These are phyloP conservation scores for Lycium ferocissimum DNA, from an alignment of 257 asterid genomes.

Conservation along the genomic window DNA sequence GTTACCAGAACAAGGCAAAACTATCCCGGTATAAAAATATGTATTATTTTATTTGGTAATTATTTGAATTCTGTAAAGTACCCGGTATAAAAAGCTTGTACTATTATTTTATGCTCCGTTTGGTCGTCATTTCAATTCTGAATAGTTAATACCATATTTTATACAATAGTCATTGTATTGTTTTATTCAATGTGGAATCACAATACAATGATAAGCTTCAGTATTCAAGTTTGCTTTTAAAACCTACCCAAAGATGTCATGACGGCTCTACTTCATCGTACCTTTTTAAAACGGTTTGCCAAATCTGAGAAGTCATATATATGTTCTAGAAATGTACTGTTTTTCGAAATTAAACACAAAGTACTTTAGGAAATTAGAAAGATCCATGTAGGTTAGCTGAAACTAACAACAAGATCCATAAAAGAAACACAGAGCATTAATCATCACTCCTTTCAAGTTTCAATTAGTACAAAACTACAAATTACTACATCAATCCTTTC, in stretches of 20 bases:
- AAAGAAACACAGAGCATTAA: background rate
- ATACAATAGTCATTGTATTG: background rate
- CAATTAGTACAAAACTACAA: too few relatives aligned
- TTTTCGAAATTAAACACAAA: too few relatives aligned
- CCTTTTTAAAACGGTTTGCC: background rate
- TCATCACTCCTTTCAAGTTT: too few relatives aligned
- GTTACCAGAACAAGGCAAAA: slow-evolving; percentile 18
- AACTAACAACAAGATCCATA: too few relatives aligned
- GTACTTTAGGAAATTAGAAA: too few relatives aligned
- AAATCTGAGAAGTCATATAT: too few relatives aligned
- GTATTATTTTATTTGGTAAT: background rate
- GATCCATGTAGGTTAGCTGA: too few relatives aligned
- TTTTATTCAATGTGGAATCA: background rate
- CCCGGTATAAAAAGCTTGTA: background rate
- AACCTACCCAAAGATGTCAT: background rate
- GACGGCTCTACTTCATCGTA: background rate
- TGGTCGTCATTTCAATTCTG: background rate
- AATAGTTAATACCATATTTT: background rate
- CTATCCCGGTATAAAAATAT: background rate
- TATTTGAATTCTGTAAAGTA: background rate
- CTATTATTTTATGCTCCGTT: background rate
- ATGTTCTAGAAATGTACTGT: too few relatives aligned
- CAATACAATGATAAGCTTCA: background rate
- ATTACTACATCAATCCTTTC: too few relatives aligned
- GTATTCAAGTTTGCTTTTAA: background rate